Evolutionary conservation across 2,329 filamentous ascomycete genomes (phyloP).

Genomic region (Ascochyta fabae): DNA sequence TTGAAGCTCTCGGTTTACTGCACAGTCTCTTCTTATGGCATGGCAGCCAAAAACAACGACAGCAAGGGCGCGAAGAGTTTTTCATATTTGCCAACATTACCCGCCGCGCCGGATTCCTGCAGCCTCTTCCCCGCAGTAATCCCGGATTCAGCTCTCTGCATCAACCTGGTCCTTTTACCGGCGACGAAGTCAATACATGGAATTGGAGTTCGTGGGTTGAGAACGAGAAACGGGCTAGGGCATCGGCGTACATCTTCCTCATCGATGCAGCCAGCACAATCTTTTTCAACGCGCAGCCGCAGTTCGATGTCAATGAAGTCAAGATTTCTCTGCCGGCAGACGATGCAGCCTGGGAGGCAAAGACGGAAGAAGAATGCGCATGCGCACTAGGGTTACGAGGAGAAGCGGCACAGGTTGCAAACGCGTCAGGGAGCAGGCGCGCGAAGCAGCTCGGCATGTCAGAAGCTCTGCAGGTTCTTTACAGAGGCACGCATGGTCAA

Average conservation of each 20-base stretch:
- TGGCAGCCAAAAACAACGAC: slow-evolving; percentile 69
- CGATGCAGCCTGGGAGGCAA: slow-evolving; percentile 76
- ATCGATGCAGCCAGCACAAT: slow-evolving; percentile 70
- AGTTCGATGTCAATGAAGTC: slow-evolving; percentile 70
- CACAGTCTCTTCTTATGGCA: slow-evolving; percentile 72
- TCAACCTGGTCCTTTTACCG: slow-evolving; percentile 55
- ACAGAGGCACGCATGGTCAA: slow-evolving; percentile 63
- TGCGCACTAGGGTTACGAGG: slow-evolving; percentile 70
- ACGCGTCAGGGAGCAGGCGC: slow-evolving; percentile 67
- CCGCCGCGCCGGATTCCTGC: slow-evolving; percentile 63
- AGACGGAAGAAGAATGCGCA: slow-evolving; percentile 64
- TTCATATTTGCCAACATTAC: slow-evolving; percentile 63
- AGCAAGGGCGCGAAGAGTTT: slow-evolving; percentile 66
- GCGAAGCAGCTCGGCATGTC: slow-evolving; percentile 70
- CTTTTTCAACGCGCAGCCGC: slow-evolving; percentile 72
- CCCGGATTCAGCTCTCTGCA: slow-evolving; percentile 66
- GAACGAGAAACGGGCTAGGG: slow-evolving; percentile 71
- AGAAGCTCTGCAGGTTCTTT: slow-evolving; percentile 65
- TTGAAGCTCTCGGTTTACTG: slow-evolving; percentile 70
- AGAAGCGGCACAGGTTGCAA: slow-evolving; percentile 61
- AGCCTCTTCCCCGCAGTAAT: slow-evolving; percentile 57
- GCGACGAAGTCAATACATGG: slow-evolving; percentile 61
- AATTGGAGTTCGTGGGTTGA: slow-evolving; percentile 73
- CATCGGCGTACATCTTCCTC: slow-evolving; percentile 70
- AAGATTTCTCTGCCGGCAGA: slow-evolving; percentile 73